phyloP scores from a whole-genome alignment of 2,329 filamentous ascomycete genomes.

The Esteya vermicola region DNA sequence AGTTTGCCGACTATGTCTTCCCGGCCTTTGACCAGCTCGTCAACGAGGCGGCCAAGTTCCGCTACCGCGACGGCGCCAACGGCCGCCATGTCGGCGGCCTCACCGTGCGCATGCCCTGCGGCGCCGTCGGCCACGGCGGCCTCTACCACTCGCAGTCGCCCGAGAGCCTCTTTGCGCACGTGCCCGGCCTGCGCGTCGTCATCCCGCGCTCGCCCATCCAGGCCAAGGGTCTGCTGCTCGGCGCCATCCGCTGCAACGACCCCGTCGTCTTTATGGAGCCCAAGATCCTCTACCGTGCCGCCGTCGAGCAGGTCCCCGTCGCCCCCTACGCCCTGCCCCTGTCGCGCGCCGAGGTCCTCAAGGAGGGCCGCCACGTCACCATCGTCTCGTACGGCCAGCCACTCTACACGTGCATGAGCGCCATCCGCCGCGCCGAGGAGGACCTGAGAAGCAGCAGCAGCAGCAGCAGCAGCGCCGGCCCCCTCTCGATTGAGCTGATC shows the following conservation, averaged over 20 bases:
- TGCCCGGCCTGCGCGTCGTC: constrained; percentile 73
- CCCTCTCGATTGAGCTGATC: constrained; percentile 68
- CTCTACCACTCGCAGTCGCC: constrained; percentile 84
- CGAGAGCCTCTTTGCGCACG: constrained; percentile 75
- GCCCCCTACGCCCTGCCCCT: constrained; percentile 71
- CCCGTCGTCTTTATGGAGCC: constrained; percentile 90
- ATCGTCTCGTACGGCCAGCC: constrained; percentile 83
- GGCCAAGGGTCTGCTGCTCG: constrained; percentile 73
- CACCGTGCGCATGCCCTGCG: constrained; percentile 81
- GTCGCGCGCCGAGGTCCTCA: constrained; percentile 72
- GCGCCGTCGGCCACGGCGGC: constrained; percentile 78
- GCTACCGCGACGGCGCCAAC: constrained; percentile 55
- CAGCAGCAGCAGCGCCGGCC: too few species aligned
- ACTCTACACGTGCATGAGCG: constrained; percentile 67
- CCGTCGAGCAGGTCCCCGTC: constrained; percentile 79
- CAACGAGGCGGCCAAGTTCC: constrained; percentile 81
- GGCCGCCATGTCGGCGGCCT: constrained; percentile 57
- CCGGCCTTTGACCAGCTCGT: constrained; percentile 90
- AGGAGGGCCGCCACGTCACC: constrained; percentile 66
- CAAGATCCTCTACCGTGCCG: constrained; percentile 82
- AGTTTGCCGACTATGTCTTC: constrained; percentile 90
- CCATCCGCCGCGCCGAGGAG: constrained; percentile 60
- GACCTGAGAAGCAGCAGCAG: constrained; percentile 37
- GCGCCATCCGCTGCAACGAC: constrained; percentile 66
- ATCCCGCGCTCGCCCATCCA: constrained; percentile 76